Percentiles rank a stretch among this genome's conserved stretches.
Evolutionary conservation across 2,329 filamentous ascomycete genomes (phyloP).

Genomic region (Hirsutella thompsonii): DNA sequence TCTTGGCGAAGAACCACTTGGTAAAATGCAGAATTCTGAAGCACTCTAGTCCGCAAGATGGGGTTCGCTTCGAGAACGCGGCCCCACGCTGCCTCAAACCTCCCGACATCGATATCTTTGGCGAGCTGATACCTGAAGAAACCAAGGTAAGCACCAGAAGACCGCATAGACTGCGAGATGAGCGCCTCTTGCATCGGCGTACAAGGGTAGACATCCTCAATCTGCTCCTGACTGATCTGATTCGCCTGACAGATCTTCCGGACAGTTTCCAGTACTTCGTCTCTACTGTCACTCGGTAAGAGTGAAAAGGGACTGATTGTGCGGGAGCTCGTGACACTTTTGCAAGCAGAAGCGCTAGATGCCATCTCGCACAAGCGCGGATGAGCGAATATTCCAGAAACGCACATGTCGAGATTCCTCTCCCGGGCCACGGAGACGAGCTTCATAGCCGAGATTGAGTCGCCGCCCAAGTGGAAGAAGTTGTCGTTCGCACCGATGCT

Average conservation of each 20-base stretch:
- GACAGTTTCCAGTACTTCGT: neutral
- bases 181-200: conserved; percentile 33
- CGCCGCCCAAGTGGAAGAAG: conserved; percentile 33
- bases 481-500: conserved; percentile 25
- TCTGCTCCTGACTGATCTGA: conserved; percentile 4
- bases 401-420: conserved; percentile 24
- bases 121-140: conserved; percentile 26
- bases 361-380: conserved; percentile 3
- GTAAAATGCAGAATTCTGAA: conserved; percentile 21
- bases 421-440: conserved; percentile 19
- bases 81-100: conserved; percentile 23
- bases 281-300: neutral
- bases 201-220: conserved; percentile 19
- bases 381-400: conserved; percentile 26
- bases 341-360: neutral
- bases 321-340: neutral
- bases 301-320: conserved; percentile 1
- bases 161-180: conserved; percentile 31
- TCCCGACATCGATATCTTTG: conserved; percentile 14
- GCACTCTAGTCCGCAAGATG: conserved; percentile 31
- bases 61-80: conserved; percentile 17
- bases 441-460: conserved; percentile 33
- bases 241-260: conserved; percentile 1
- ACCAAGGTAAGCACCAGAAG: conserved; percentile 30
- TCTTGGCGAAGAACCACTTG: conserved; percentile 21